Evolutionary conservation across 2,329 filamentous ascomycete species (phyloP).

Genomic region (Dothistroma pini): DNA sequence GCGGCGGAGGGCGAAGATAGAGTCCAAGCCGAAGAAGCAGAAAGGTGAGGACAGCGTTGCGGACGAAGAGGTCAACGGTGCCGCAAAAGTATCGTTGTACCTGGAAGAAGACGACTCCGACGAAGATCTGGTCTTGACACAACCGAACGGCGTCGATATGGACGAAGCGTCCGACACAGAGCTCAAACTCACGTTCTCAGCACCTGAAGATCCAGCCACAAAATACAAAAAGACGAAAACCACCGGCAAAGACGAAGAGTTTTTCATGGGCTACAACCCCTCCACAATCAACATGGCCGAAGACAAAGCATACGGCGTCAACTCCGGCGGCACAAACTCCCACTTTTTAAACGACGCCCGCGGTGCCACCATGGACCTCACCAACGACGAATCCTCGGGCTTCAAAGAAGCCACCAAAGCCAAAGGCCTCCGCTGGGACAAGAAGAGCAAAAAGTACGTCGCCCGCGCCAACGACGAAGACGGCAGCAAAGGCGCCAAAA

Average conservation of each 20-base stretch:
- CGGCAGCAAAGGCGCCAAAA: constrained; percentile 66
- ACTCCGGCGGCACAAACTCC: constrained; percentile 63
- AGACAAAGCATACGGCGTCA: constrained; percentile 89
- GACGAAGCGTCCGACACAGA: constrained; percentile 51
- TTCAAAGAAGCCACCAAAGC: constrained; percentile 74
- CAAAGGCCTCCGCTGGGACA: constrained; percentile 87
- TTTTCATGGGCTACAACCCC: constrained; percentile 96
- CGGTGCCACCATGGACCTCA: constrained; percentile 85
- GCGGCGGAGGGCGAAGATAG: constrained; percentile 65
- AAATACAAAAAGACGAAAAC: constrained; percentile 27
- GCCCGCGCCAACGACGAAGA: constrained; percentile 89
- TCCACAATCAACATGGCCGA: constrained; percentile 76
- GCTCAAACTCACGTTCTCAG: constrained; percentile 51
- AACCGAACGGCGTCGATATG: constrained; percentile 35
- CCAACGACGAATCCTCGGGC: constrained; percentile 71
- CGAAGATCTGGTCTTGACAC: constrained; percentile 36
- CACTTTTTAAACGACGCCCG: constrained; percentile 89
- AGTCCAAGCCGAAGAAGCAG: constrained; percentile 50
- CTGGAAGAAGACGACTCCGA: constrained; percentile 42
- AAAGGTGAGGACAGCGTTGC: constrained; percentile 33
- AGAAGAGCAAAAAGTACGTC: constrained; percentile 95
- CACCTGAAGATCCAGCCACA: constrained; percentile 22
- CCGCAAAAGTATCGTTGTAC: constrained; percentile 38
- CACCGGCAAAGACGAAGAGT: constrained; percentile 76
- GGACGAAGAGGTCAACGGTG: constrained; percentile 26